Base-by-base conservation (phyloP, 345 rosid species). In the Eucalyptus sideroxylon region DNA sequence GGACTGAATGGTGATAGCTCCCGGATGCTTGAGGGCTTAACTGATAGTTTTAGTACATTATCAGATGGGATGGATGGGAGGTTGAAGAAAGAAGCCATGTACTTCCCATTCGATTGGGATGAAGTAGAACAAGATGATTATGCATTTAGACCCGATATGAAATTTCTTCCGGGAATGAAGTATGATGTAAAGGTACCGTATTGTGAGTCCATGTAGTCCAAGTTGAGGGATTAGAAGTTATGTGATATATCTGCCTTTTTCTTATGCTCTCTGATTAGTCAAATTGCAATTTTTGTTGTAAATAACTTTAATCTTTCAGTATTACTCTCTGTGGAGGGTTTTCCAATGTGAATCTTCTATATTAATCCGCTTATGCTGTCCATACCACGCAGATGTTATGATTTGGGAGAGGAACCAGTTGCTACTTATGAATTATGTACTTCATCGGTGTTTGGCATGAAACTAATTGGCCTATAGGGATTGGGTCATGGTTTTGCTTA, bases 1-100 rank as follows among this genome's bases (percentile, higher is more conserved):
- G 72, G 90, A 87, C 65, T 44, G 93, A 59, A 7, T 44, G 55
- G 49, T 83, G 87, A 49, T 7, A 69, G 40, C 87, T 53, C 62
- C 4, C 55, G 27, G 60, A 45, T 10, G 21, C 65, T 90, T 53
- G 93, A 83, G 49, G 91, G 65, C 42, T 42, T 77, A 45, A 92
- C 86, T 30, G 94, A 90, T 85, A 90, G 85, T 87, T 89, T 91
- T 14, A 90, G 53, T 27, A 90, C 93, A 15, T 86, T 91, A 27
- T 92, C 92, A 1, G 94, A 93, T 89, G 92, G 92, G 49, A 87
- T 92, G 92, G 93, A 91, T 92, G 91, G 40, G 21, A 86, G 88
- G 85, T 89, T 93, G 90, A 77, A 87, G 92, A 30, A 90, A 50
- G 88, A 89, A 5, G 94, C 94, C 65, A 30, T 21, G 4, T 90